A percentile compares a stretch with the other conserved stretches of the same genome.
Evolutionary conservation across 169 alveolate species (phyloP).

Genomic region (Cryptosporidium canis): DNA sequence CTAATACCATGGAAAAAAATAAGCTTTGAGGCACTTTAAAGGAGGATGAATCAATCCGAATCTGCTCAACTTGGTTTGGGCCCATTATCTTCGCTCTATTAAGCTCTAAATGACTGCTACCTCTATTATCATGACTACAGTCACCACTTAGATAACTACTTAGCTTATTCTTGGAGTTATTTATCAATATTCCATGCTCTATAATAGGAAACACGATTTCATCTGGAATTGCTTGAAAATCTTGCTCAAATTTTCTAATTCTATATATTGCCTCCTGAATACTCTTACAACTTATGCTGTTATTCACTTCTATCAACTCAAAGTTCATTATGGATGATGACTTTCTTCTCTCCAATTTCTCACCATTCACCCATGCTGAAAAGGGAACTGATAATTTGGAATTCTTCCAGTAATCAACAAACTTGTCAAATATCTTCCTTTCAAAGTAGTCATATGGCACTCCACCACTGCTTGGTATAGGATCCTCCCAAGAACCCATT

Average conservation of each 20-base stretch:
- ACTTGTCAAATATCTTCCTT: constrained; percentile 44
- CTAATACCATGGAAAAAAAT: constrained; percentile 20
- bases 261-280: constrained; percentile 60
- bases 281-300: constrained; percentile 20
- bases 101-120: background rate
- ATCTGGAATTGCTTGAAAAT: constrained; percentile 37
- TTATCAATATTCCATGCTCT: background rate
- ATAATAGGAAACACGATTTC: constrained; percentile 1
- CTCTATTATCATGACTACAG: background rate
- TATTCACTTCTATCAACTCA: background rate
- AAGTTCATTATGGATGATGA: background rate
- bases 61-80: background rate
- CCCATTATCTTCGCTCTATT: background rate
- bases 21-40: constrained; percentile 62
- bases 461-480: constrained; percentile 43
- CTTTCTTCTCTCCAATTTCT: background rate
- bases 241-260: constrained; percentile 48
- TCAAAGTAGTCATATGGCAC: constrained; percentile 46
- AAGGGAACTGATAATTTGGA: constrained; percentile 42
- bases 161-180: background rate
- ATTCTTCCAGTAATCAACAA: constrained; percentile 43
- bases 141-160: background rate
- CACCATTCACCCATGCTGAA: constrained; percentile 8
- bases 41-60: background rate
- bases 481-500: constrained; percentile 59